These are phyloP conservation scores for Eragrostis tef DNA, from an alignment of 202 grass and related monocot species.

Conservation along the genomic window DNA sequence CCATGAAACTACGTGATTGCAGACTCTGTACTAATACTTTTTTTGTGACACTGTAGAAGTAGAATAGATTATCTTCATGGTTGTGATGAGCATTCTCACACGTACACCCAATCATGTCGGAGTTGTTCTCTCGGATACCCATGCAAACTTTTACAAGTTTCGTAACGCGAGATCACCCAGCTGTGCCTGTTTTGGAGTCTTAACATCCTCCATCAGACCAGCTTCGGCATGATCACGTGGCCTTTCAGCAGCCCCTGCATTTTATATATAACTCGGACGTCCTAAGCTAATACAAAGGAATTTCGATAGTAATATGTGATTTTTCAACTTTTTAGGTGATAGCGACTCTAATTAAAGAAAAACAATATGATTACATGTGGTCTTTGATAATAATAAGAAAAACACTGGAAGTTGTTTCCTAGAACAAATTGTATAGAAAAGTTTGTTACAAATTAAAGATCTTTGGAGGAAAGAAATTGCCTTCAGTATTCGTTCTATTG, in stretches of 20 bases:
- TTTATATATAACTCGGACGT: background rate
- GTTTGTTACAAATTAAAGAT: too few species aligned
- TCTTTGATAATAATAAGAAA: too few species aligned
- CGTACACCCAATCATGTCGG: conserved; percentile 16
- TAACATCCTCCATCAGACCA: background rate
- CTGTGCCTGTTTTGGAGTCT: background rate
- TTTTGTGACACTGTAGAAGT: background rate
- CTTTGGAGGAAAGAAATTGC: too few species aligned
- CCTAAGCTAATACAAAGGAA: too few species aligned
- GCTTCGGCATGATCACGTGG: background rate
- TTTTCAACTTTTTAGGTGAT: too few species aligned
- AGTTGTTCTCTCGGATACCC: background rate
- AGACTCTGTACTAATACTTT: background rate
- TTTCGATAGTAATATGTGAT: too few species aligned
- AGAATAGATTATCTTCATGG: conserved; percentile 38
- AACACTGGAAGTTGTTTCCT: too few species aligned
- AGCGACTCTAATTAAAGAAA: too few species aligned
- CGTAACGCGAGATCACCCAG: background rate
- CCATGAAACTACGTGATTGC: conserved; percentile 4
- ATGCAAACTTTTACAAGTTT: background rate
- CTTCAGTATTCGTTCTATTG: too few species aligned
- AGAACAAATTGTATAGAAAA: too few species aligned
- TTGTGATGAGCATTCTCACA: conserved; percentile 53
- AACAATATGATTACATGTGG: too few species aligned
- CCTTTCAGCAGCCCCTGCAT: background rate